phyloP scores from a whole-genome alignment of 2,329 filamentous ascomycete species.

The Lachnum nothofagi region DNA sequence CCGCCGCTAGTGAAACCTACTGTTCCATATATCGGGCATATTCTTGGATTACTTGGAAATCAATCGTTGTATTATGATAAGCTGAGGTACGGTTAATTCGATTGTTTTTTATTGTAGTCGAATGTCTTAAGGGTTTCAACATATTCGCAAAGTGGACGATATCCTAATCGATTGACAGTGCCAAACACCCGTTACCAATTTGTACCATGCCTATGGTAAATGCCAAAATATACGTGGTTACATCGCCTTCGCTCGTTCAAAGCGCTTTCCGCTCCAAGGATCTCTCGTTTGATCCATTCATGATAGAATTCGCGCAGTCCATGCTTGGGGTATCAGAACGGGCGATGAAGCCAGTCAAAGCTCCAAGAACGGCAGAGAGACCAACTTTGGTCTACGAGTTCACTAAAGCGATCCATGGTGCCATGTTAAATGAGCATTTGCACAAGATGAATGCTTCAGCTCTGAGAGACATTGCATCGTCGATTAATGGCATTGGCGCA shows the following conservation, averaged over 20 bases:
- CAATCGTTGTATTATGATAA: slow-evolving; percentile 33
- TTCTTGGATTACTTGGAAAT: slow-evolving; percentile 37
- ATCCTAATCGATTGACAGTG: slow-evolving; percentile 10
- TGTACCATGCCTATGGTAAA: slow-evolving; percentile 43
- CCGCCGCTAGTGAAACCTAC: slow-evolving; percentile 38
- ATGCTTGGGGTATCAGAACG: slow-evolving; percentile 34
- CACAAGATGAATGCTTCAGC: slow-evolving; percentile 35
- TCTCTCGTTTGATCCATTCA: slow-evolving; percentile 41
- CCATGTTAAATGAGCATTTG: slow-evolving; percentile 34
- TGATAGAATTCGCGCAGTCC: slow-evolving; percentile 35
- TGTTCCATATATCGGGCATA: slow-evolving; percentile 44
- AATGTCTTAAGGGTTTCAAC: too few relatives aligned
- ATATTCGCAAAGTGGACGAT: too few relatives aligned
- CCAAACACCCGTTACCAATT: slow-evolving; percentile 31
- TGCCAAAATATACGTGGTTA: slow-evolving; percentile 42
- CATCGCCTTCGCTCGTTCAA: slow-evolving; percentile 36
- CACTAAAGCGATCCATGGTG: slow-evolving; percentile 32
- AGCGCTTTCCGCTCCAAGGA: slow-evolving; percentile 37
- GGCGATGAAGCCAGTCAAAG: slow-evolving; percentile 29
- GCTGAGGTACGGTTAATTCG: slow-evolving; percentile 32
- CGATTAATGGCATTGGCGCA: slow-evolving; percentile 27
- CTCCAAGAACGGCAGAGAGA: slow-evolving; percentile 25
- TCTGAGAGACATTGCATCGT: slow-evolving; percentile 32
- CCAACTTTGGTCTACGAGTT: slow-evolving; percentile 29
- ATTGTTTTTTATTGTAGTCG: too few relatives aligned